A percentile compares a stretch with the other conserved stretches of the same genome.
Evolutionary conservation across 176 grass and related monocot species (phyloP).

Genomic region (Alopecurus myosuroides): DNA sequence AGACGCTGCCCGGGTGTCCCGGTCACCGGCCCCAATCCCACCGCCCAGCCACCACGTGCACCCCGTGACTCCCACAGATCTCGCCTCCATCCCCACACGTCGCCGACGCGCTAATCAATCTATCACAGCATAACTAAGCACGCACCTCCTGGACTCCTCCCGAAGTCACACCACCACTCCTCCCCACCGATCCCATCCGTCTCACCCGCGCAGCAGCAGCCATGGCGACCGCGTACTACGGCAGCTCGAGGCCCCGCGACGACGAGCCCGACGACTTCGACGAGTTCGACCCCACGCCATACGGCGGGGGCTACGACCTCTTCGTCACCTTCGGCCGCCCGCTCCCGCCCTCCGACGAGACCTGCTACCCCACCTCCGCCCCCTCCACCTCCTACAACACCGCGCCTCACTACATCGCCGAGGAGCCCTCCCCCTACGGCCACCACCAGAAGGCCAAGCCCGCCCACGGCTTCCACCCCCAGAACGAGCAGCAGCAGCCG

Average conservation of each 20-base stretch:
- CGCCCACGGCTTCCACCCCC: constrained; percentile 51
- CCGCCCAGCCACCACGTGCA: constrained; percentile 18
- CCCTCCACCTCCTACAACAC: constrained; percentile 73
- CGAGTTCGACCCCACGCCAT: constrained; percentile 84
- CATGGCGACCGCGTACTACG: constrained; percentile 24
- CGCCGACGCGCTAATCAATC: background rate
- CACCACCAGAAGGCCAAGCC: constrained; percentile 56
- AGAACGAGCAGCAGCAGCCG: constrained; percentile 38
- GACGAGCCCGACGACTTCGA: constrained; percentile 72
- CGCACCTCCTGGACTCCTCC: background rate
- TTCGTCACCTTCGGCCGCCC: constrained; percentile 65
- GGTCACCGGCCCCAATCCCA: background rate
- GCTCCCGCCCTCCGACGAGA: constrained; percentile 79
- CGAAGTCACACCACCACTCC: background rate
- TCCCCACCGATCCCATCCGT: background rate
- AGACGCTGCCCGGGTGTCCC: background rate
- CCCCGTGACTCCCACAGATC: constrained; percentile 13
- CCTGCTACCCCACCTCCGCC: constrained; percentile 62
- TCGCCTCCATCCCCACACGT: background rate
- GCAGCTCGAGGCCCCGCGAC: background rate
- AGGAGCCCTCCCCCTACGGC: constrained; percentile 59
- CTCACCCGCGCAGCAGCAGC: background rate
- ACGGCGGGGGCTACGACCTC: constrained; percentile 89
- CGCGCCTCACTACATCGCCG: constrained; percentile 55
- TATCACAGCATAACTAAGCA: background rate